These are phyloP conservation scores for Ogataea chonburiensis DNA, from an alignment of 805 yeast species.

Conservation along the genomic window DNA sequence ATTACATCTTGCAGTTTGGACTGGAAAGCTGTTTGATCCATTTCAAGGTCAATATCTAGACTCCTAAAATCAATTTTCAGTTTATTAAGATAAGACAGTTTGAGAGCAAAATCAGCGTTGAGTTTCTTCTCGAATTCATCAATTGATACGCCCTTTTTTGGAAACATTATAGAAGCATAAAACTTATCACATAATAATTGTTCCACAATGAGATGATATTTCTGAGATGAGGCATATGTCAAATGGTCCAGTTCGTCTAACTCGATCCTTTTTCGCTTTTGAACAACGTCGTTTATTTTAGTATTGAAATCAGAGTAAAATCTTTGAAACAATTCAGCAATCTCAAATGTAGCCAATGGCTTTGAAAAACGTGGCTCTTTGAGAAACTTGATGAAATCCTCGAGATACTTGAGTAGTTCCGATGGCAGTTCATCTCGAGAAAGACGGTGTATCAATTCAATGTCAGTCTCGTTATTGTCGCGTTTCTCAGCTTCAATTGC, in stretches of 20 bases:
- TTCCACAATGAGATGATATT: conserved; percentile 32
- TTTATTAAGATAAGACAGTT: conserved; percentile 27
- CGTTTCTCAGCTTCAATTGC: conserved; percentile 10
- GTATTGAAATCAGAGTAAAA: conserved; percentile 32
- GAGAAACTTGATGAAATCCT: conserved; percentile 31
- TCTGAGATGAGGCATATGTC: conserved; percentile 19
- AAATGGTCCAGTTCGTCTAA: conserved; percentile 24
- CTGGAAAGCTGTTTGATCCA: conserved; percentile 26
- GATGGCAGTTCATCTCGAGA: conserved; percentile 30
- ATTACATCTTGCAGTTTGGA: conserved; percentile 23
- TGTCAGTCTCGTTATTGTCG: conserved; percentile 7
- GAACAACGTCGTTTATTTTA: conserved; percentile 21
- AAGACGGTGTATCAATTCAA: conserved; percentile 19
- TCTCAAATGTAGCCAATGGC: conserved; percentile 36
- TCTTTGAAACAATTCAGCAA: conserved; percentile 35
- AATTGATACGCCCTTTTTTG: conserved; percentile 29
- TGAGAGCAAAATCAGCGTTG: conserved; percentile 28
- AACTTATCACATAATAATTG: conserved; percentile 35
- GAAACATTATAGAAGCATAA: conserved; percentile 35
- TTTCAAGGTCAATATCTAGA: conserved; percentile 33
- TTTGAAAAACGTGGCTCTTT: conserved; percentile 37
- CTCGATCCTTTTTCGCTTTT: conserved; percentile 23
- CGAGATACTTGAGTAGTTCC: conserved; percentile 25
- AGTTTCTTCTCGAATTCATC: conserved; percentile 33
- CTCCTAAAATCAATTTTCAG: conserved; percentile 26